Evolutionary conservation across 306 rosid genomes (phyloP).

Genomic region (Mimosa pudica): DNA sequence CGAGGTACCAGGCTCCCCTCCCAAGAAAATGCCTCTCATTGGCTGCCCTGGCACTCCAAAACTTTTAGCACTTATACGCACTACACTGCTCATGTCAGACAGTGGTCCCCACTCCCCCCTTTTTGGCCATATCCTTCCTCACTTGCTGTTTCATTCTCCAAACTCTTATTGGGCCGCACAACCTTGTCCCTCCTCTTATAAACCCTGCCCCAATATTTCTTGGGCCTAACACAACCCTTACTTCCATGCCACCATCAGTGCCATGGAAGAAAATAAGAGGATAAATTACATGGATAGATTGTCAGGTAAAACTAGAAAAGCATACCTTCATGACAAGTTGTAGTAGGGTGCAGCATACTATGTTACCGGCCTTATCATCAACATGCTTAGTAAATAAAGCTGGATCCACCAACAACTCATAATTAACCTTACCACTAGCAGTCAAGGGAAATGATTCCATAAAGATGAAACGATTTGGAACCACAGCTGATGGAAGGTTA

Average conservation of each 20-base stretch:
- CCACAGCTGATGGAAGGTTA: slow-evolving; percentile 59
- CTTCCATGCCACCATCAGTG: not conserved
- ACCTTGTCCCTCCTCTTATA: not conserved
- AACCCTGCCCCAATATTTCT: not conserved
- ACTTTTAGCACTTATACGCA: too few species aligned
- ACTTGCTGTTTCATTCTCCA: too few species aligned
- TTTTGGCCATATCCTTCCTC: too few species aligned
- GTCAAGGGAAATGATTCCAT: slow-evolving; percentile 68
- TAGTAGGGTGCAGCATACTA: slow-evolving; percentile 51
- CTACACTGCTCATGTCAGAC: too few species aligned
- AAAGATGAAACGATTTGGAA: slow-evolving; percentile 62
- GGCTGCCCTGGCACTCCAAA: too few species aligned
- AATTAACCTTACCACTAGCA: slow-evolving; percentile 78
- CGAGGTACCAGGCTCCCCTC: too few species aligned
- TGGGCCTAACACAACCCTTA: not conserved
- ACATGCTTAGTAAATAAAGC: slow-evolving; percentile 39
- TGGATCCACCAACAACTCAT: slow-evolving; percentile 57
- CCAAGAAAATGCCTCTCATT: too few species aligned
- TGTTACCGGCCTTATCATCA: slow-evolving; percentile 43
- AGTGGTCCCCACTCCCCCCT: too few species aligned
- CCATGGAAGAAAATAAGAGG: slow-evolving; percentile 12
- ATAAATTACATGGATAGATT: slow-evolving; percentile 26
- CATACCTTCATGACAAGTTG: slow-evolving; percentile 66
- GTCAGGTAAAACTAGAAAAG: slow-evolving; percentile 28
- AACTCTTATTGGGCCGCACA: not conserved